A percentile compares a stretch with the other conserved stretches of the same genome.
These are phyloP conservation scores for Coleophoma cylindrospora DNA, from an alignment of 2,329 filamentous ascomycete genomes.

Conservation along the genomic window DNA sequence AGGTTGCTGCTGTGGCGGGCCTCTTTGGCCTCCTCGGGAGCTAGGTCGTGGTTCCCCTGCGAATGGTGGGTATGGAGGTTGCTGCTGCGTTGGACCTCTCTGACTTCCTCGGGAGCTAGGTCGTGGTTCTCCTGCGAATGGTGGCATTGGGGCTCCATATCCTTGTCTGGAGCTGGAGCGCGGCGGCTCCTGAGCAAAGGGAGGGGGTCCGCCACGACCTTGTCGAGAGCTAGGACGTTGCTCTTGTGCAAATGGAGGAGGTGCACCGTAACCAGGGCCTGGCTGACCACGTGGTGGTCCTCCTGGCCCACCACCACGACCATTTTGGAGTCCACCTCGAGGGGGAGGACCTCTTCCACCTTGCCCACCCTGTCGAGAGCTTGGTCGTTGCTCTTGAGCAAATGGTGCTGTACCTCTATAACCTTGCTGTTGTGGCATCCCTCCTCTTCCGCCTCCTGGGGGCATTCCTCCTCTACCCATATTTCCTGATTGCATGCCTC, in stretches of 20 bases:
- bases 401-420: not conserved
- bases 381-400: not conserved
- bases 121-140: not conserved
- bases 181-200: not conserved
- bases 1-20: not conserved
- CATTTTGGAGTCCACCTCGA: not conserved
- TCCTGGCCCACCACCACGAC: not conserved
- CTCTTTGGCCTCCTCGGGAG: not conserved
- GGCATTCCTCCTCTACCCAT: not conserved
- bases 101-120: not conserved
- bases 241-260: not conserved
- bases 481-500: not conserved
- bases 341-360: not conserved
- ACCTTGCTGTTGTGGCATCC: not conserved
- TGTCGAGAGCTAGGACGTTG: not conserved
- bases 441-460: not conserved
- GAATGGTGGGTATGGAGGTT: not conserved
- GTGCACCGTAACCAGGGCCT: not conserved
- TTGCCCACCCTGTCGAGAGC: not conserved
- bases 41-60: not conserved
- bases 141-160: not conserved
- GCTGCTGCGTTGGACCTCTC: not conserved
- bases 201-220: not conserved
- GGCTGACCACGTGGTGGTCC: not conserved
- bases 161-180: not conserved